Conservation (phyloP, 1,139 yeast genomes). For the Kurtzmaniella quercitrusa region DNA sequence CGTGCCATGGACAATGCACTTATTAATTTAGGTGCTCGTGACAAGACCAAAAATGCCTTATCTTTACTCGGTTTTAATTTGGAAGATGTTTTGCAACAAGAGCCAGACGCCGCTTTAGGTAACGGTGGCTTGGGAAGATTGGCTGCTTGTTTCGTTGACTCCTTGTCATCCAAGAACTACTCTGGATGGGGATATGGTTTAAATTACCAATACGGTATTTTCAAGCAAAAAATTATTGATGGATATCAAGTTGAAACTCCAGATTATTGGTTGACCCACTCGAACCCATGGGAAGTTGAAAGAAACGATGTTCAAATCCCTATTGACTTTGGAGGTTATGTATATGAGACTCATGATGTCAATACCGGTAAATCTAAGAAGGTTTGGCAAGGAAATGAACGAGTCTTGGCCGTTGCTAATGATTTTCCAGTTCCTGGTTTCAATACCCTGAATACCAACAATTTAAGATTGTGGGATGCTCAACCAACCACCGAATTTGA, state of each 20-base stretch:
- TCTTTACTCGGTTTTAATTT: conserved; percentile 79
- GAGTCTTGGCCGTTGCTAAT: conserved; percentile 86
- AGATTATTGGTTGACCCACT: conserved; percentile 85
- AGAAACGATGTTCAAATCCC: conserved; percentile 86
- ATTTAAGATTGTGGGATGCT: conserved; percentile 87
- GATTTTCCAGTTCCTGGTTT: conserved; percentile 95
- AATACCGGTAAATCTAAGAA: conserved; percentile 47
- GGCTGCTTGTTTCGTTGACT: conserved; percentile 93
- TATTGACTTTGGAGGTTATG: conserved; percentile 87
- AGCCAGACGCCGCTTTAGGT: conserved; percentile 93
- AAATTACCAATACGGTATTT: conserved; percentile 90
- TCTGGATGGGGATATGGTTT: conserved; percentile 98
- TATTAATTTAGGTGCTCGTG: conserved; percentile 63
- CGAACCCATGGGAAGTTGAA: conserved; percentile 92
- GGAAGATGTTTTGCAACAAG: conserved; percentile 81
- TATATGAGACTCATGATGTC: conserved; percentile 57
- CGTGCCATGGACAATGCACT: conserved; percentile 93
- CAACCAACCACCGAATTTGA: conserved; percentile 90
- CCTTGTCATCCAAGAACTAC: conserved; percentile 79
- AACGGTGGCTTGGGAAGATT: conserved; percentile 94
- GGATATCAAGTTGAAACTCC: conserved; percentile 95
- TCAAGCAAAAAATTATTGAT: conserved; percentile 83
- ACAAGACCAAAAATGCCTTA: conserved; percentile 52
- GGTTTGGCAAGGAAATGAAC: conserved; percentile 85
- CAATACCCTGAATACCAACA: conserved; percentile 79